Evolutionary conservation across 148 eudicot species (phyloP).

Genomic region (Hydrangea macrophylla): DNA sequence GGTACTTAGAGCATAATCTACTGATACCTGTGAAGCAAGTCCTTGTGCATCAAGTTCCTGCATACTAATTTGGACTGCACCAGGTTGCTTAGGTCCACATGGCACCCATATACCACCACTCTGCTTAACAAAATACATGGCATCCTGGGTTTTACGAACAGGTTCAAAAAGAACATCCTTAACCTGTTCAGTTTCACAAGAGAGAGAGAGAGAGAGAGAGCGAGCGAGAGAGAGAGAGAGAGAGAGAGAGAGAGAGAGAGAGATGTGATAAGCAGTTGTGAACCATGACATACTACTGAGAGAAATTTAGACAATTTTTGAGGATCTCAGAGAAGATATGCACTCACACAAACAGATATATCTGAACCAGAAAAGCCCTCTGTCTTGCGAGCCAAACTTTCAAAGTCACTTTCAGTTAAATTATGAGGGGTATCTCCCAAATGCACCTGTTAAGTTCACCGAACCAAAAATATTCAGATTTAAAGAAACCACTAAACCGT

Average conservation of each 20-base stretch:
- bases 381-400: conserved; percentile 63
- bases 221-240: conserved; percentile 2
- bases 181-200: conserved; percentile 41
- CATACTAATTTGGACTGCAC: conserved; percentile 84
- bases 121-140: conserved; percentile 69
- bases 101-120: conserved; percentile 66
- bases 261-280: neutral
- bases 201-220: neutral
- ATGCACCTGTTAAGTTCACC: conserved; percentile 62
- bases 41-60: conserved; percentile 86
- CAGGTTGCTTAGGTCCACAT: conserved; percentile 89
- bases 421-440: conserved; percentile 94
- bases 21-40: conserved; percentile 73
- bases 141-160: conserved; percentile 97
- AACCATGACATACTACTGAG: neutral
- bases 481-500: no score
- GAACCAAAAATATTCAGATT: no score
- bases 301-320: neutral
- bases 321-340: neutral
- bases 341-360: conserved; percentile 93
- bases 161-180: conserved; percentile 97
- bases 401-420: conserved; percentile 84
- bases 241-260: neutral
- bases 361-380: conserved; percentile 99
- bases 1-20: neutral